These are phyloP conservation scores for Henckelia pumila DNA, from an alignment of 257 asterid species.

Conservation along the genomic window DNA sequence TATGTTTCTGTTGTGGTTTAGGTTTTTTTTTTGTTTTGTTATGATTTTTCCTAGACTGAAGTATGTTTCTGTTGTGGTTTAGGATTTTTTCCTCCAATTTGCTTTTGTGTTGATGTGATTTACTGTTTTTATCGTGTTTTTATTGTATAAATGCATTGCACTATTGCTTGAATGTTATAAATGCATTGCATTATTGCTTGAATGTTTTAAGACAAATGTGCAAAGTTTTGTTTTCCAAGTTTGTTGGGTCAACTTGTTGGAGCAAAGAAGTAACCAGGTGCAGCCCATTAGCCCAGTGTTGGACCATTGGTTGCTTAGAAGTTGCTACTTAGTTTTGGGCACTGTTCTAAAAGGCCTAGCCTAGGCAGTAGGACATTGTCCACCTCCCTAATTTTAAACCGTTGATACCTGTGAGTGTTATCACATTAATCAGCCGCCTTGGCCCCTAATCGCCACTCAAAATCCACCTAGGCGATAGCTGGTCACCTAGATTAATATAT, in stretches of 20 bases:
- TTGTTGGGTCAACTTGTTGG: background rate
- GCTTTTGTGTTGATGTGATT: background rate
- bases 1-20: conserved; percentile 25
- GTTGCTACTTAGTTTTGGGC: too few species aligned
- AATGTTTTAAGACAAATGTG: conserved; percentile 3
- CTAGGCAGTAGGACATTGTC: too few species aligned
- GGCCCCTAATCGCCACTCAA: too few species aligned
- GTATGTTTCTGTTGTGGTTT: conserved; percentile 26
- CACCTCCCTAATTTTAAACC: too few species aligned
- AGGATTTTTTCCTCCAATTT: background rate
- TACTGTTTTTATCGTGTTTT: conserved; percentile 6
- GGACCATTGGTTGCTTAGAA: background rate
- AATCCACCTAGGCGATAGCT: too few species aligned
- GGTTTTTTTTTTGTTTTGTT: too few species aligned
- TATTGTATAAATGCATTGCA: background rate
- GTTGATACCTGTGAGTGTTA: too few species aligned
- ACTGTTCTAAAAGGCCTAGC: too few species aligned
- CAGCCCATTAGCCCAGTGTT: background rate
- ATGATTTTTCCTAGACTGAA: conserved; percentile 50
- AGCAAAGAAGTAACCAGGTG: background rate
- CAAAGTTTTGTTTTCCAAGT: background rate
- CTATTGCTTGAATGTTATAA: conserved; percentile 12
- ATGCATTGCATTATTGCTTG: conserved; percentile 5
- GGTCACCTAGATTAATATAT: too few species aligned
- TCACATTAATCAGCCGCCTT: too few species aligned